A percentile compares a stretch with the other conserved stretches of the same genome.
phyloP scores from a whole-genome alignment of 108 stramenopile species.

The Schizochytrium sp. region DNA sequence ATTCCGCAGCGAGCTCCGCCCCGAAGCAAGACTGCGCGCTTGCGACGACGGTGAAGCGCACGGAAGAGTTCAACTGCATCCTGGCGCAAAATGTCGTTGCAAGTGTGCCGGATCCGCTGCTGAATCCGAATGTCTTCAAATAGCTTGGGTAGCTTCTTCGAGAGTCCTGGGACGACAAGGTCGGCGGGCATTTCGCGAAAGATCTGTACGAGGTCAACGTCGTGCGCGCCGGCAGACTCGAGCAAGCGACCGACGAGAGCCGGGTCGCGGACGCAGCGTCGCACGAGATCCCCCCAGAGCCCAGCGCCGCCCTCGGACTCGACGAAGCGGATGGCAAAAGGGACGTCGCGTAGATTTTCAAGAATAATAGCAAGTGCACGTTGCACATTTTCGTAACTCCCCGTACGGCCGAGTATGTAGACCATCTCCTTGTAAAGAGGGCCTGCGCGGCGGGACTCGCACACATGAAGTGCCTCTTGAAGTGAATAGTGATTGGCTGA shows the following conservation, averaged over 20 bases:
- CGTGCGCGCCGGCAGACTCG: background rate
- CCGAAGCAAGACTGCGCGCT: background rate
- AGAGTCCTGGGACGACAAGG: background rate
- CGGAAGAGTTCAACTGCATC: background rate
- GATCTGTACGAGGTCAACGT: background rate
- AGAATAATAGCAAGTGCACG: background rate
- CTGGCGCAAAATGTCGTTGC: background rate
- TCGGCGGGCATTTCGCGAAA: background rate
- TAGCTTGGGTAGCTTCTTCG: background rate
- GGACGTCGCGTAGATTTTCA: background rate
- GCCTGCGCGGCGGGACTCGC: background rate
- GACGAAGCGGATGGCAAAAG: background rate
- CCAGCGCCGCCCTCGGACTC: background rate
- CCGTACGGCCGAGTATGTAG: background rate
- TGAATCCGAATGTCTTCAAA: background rate
- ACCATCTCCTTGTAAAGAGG: background rate
- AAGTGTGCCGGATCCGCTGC: background rate
- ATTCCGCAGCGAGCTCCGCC: background rate
- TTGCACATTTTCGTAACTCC: background rate
- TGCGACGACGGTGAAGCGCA: background rate
- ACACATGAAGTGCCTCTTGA: background rate
- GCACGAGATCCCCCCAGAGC: conserved; percentile 10
- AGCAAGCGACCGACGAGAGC: background rate
- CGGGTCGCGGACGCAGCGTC: background rate
- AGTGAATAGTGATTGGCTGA: background rate